Base-by-base conservation (phyloP, 2,329 filamentous ascomycete species). In the Colletotrichum sp. region DNA sequence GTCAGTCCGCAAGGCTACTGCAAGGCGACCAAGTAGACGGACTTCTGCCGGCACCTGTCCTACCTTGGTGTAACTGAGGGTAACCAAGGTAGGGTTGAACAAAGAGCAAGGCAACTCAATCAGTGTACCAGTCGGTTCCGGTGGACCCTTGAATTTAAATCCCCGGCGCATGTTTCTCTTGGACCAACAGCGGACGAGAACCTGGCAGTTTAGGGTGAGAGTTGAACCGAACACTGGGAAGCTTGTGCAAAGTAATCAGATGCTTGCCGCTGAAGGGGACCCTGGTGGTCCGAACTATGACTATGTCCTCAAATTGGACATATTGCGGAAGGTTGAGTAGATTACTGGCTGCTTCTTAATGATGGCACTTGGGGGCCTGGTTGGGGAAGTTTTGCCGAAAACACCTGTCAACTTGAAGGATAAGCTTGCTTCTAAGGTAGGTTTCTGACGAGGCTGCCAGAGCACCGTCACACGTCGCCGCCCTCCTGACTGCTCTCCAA, bases 61-160 rank as follows among this genome's bases (percentile, higher is more conserved):
- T 27, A 66, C 48, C 60, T 34, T 39, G 34, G 60, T 27, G 43
- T 67, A 66, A 34, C 22, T 32, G 32, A 60, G 55, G 64, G 52
- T 34, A 43, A 22, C 32, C n/a, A 36, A 70, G 30, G 62, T 28
- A 58, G 36, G 58, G 58, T 74, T 27, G 69, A 39, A 48, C 56
- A 62, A 30, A 67, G 56, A 32, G 39, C 30, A 48, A 62, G 55
- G 65, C 34, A 62, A 67, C 43, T 71, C 36, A 67, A 72, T 75
- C 69, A 43, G 56, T 8, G 43, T 58, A 30, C 58, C 39, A 28
- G 67, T 36, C 30, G 43, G 30, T 32, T 52, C 39, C 8, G 25
- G 70, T 69, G 70, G 70, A 69, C 74, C 74, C 43, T 68, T 61
- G 67, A 30, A 60, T 65, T 75, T 65, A 69, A 75, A 74, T 75